These are phyloP conservation scores for Nasturtium officinale DNA, from an alignment of 345 rosid genomes.

Conservation along the genomic window DNA sequence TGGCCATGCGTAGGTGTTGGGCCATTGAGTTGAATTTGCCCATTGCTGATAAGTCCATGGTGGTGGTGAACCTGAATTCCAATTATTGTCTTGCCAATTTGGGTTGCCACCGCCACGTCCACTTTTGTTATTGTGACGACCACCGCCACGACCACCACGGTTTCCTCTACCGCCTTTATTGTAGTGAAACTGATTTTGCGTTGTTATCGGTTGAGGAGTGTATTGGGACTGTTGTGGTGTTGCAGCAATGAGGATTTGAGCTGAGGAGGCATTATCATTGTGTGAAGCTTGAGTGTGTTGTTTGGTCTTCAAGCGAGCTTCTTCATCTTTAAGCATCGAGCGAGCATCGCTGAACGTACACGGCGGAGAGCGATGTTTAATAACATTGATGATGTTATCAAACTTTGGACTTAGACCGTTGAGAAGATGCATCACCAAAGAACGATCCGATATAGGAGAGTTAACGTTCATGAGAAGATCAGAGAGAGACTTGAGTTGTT, in stretches of 20 bases:
- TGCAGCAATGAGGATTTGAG: neutral
- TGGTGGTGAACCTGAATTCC: neutral
- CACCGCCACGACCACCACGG: neutral
- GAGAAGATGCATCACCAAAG: no score
- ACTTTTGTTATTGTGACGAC: neutral
- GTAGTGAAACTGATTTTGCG: neutral
- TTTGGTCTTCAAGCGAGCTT: no score
- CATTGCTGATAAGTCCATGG: neutral
- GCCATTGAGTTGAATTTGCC: neutral
- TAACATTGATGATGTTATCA: no score
- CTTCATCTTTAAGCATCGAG: no score
- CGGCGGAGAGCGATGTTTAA: no score
- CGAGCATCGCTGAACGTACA: no score
- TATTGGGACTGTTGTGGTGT: neutral
- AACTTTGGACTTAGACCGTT: no score
- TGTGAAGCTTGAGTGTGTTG: no score
- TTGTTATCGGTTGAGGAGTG: no score
- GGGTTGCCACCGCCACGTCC: neutral
- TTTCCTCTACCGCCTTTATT: neutral
- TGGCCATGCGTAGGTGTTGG: neutral
- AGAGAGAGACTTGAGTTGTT: no score
- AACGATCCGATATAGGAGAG: no score
- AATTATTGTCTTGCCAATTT: neutral
- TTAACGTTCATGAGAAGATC: no score
- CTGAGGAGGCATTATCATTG: neutral